Conservation (phyloP, 306 rosid genomes). For the Psophocarpus tetragonolobus region DNA sequence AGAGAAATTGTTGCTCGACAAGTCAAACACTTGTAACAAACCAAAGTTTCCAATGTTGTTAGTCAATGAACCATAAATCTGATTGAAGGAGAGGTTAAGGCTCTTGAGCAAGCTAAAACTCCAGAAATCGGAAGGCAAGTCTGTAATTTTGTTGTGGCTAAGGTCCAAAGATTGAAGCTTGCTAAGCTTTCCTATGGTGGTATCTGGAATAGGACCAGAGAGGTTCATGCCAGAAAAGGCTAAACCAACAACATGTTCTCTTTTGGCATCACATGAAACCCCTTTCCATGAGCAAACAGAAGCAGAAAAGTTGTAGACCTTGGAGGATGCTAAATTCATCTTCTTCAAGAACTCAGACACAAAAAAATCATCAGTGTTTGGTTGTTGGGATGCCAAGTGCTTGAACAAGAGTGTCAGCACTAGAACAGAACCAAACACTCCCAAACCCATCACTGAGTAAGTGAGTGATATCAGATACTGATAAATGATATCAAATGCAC, state of each 20-base stretch:
- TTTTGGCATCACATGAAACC: conserved; percentile 60
- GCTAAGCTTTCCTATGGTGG: conserved; percentile 74
- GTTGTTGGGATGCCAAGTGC: conserved; percentile 65
- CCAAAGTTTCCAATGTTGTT: conserved; percentile 81
- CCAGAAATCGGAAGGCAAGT: conserved; percentile 84
- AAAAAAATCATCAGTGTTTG: conserved; percentile 71
- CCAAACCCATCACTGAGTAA: conserved; percentile 55
- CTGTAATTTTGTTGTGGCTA: conserved; percentile 72
- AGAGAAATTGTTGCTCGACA: conserved; percentile 66
- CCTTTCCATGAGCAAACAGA: conserved; percentile 78
- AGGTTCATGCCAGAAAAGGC: conserved; percentile 58
- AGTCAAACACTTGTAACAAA: conserved; percentile 57
- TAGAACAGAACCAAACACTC: conserved; percentile 52
- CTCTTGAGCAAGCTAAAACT: conserved; percentile 64
- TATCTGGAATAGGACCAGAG: conserved; percentile 71
- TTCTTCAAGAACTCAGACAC: conserved; percentile 64
- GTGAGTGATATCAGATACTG: not conserved
- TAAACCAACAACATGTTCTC: conserved; percentile 50
- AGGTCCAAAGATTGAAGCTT: conserved; percentile 74
- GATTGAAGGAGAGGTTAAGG: conserved; percentile 70
- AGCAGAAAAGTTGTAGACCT: conserved; percentile 53
- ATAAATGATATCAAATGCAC: conserved; percentile 34
- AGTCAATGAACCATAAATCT: conserved; percentile 65
- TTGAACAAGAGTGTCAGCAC: conserved; percentile 60
- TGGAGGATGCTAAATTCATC: conserved; percentile 49